Conservation (phyloP, 345 rosid genomes). For the Erodium maritimum region DNA sequence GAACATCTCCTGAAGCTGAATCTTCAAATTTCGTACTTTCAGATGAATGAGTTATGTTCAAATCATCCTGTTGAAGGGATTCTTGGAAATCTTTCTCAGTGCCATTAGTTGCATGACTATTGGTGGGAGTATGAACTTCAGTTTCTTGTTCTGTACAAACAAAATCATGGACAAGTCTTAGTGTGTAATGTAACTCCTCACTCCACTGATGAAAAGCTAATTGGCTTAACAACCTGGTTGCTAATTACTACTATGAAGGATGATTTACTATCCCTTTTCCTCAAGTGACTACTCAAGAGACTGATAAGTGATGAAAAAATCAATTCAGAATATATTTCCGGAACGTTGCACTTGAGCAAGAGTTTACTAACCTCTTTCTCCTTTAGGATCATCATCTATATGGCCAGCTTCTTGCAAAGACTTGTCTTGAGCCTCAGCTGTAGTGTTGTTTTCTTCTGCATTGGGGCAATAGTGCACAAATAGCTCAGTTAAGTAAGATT, state of each 20-base stretch:
- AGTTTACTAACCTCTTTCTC: conserved; percentile 8
- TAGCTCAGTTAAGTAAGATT: neutral
- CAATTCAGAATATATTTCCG: too few relatives aligned
- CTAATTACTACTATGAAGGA: too few relatives aligned
- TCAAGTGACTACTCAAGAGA: too few relatives aligned
- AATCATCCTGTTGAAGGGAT: neutral
- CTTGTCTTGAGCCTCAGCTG: conserved; percentile 5
- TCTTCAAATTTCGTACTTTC: neutral
- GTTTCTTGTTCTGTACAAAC: neutral
- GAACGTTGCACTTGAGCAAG: neutral
- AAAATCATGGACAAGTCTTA: too few relatives aligned
- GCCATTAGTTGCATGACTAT: neutral
- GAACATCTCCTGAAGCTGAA: neutral
- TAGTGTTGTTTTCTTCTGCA: conserved; percentile 18
- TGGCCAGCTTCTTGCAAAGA: conserved; percentile 13
- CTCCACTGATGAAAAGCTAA: neutral
- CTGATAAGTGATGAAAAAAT: too few relatives aligned
- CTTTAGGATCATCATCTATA: neutral
- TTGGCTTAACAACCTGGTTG: too few relatives aligned
- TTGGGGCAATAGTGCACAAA: neutral
- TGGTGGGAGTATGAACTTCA: neutral
- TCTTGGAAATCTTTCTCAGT: neutral
- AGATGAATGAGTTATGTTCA: neutral
- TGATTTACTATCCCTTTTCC: too few relatives aligned
- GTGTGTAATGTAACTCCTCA: too few relatives aligned